phyloP scores from a whole-genome alignment of 768 basidiomycete genomes.

The Cystobasidium onofrii region DNA sequence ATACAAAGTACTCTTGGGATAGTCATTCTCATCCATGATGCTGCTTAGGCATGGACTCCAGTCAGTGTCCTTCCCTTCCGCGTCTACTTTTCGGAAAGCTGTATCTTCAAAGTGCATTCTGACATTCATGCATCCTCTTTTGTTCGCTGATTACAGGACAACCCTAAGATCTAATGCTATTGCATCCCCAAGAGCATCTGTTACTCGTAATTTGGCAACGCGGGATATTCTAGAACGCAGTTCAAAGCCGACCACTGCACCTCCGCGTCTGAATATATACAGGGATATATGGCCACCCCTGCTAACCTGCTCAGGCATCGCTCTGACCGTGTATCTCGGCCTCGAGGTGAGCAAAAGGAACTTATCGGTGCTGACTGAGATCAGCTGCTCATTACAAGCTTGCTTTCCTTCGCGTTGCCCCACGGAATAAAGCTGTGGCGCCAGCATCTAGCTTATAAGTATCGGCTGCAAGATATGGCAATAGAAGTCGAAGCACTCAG shows the following conservation, averaged over 20 bases:
- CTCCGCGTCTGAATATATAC: slow-evolving; percentile 15
- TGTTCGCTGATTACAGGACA: too few relatives aligned
- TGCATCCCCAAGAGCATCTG: too few relatives aligned
- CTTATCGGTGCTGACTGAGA: not conserved
- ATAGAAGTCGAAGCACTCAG: slow-evolving; percentile 9
- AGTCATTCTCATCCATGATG: too few relatives aligned
- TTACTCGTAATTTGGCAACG: not conserved
- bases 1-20: too few relatives aligned
- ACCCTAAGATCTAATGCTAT: too few relatives aligned
- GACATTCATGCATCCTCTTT: too few relatives aligned
- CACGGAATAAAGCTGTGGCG: slow-evolving; percentile 12
- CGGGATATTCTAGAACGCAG: not conserved
- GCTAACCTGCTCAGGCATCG: slow-evolving; percentile 14
- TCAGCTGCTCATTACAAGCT: not conserved
- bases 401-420: not conserved
- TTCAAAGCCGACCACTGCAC: not conserved
- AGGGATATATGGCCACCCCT: slow-evolving; percentile 29
- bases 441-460: slow-evolving; percentile 12
- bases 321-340: slow-evolving; percentile 6
- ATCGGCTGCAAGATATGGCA: slow-evolving; percentile 13
- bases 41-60: too few relatives aligned
- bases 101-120: too few relatives aligned
- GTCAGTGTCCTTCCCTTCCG: too few relatives aligned
- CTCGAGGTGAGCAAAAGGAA: not conserved
- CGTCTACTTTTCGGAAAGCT: too few relatives aligned